These are phyloP conservation scores for Fomitopsis schrenkii DNA, from an alignment of 1,284 basidiomycete species.

Conservation along the genomic window DNA sequence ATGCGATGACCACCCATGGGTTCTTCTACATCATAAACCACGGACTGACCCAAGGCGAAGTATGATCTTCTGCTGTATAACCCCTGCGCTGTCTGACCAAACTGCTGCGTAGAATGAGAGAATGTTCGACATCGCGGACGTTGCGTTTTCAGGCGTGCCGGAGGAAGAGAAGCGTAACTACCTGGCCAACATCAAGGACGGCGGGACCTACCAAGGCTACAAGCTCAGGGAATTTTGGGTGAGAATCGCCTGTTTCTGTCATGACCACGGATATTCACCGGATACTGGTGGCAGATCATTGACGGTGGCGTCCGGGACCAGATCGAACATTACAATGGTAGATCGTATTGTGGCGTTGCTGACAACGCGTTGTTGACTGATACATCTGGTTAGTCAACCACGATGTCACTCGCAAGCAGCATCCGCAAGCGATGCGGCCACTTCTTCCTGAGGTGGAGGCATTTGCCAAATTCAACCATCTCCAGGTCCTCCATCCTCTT, in stretches of 20 bases:
- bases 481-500: slow-evolving; percentile 23
- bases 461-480: slow-evolving; percentile 25
- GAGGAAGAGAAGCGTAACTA: slow-evolving; percentile 56
- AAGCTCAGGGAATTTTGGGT: slow-evolving; percentile 56
- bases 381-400: slow-evolving; percentile 16
- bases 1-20: slow-evolving; percentile 57
- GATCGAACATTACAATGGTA: slow-evolving; percentile 55
- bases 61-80: slow-evolving; percentile 7
- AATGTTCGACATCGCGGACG: slow-evolving; percentile 58
- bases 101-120: slow-evolving; percentile 33
- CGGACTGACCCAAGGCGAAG: slow-evolving; percentile 45
- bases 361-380: not conserved
- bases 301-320: slow-evolving; percentile 54
- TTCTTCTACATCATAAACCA: slow-evolving; percentile 66
- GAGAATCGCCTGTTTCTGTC: not conserved
- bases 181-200: slow-evolving; percentile 40
- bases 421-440: slow-evolving; percentile 30
- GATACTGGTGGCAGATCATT: slow-evolving; percentile 38
- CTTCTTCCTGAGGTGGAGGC: slow-evolving; percentile 37
- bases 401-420: slow-evolving; percentile 18
- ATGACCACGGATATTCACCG: not conserved
- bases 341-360: slow-evolving; percentile 9
- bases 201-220: slow-evolving; percentile 55
- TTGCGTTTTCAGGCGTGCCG: slow-evolving; percentile 47
- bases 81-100: not conserved